phyloP scores from a whole-genome alignment of 2,329 filamentous ascomycete genomes.

The Lomentospora prolificans region DNA sequence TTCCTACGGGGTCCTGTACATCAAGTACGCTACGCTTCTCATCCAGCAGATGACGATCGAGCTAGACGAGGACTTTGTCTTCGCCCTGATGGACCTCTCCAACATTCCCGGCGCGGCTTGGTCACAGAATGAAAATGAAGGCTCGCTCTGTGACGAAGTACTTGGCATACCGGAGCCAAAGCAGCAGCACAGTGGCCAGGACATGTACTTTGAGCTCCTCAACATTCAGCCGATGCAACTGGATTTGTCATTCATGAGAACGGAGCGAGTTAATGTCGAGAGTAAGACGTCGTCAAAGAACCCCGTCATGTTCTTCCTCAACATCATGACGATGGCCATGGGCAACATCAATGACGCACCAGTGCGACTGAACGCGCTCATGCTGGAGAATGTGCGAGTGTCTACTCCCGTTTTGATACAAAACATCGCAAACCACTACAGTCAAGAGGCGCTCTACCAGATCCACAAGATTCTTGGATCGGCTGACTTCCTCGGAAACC shows the following conservation, averaged over 20 bases:
- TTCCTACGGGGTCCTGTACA: conserved; percentile 93
- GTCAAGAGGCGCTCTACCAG: conserved; percentile 90
- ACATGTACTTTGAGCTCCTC: conserved; percentile 95
- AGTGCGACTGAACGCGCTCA: conserved; percentile 81
- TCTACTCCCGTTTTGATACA: conserved; percentile 74
- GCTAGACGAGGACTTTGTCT: conserved; percentile 96
- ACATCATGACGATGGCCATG: conserved; percentile 98
- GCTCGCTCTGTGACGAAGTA: conserved; percentile 77
- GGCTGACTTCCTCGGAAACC: conserved; percentile 94
- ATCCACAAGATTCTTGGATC: conserved; percentile 96
- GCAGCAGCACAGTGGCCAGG: conserved; percentile 73
- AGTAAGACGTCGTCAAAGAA: conserved; percentile 86
- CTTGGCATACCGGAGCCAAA: conserved; percentile 89
- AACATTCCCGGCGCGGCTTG: conserved; percentile 87
- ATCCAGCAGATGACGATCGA: conserved; percentile 98
- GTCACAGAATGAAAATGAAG: conserved; percentile 59
- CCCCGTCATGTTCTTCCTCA: conserved; percentile 97
- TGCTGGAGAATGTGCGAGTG: conserved; percentile 90
- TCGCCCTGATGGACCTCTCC: conserved; percentile 87
- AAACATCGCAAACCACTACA: conserved; percentile 90
- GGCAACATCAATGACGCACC: conserved; percentile 98
- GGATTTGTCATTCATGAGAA: conserved; percentile 92
- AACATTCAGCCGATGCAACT: conserved; percentile 98
- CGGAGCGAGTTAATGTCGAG: conserved; percentile 90
- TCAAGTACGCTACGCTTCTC: conserved; percentile 92